Conservation (phyloP, 805 yeast genomes). For the Metschnikowia sp. region DNA sequence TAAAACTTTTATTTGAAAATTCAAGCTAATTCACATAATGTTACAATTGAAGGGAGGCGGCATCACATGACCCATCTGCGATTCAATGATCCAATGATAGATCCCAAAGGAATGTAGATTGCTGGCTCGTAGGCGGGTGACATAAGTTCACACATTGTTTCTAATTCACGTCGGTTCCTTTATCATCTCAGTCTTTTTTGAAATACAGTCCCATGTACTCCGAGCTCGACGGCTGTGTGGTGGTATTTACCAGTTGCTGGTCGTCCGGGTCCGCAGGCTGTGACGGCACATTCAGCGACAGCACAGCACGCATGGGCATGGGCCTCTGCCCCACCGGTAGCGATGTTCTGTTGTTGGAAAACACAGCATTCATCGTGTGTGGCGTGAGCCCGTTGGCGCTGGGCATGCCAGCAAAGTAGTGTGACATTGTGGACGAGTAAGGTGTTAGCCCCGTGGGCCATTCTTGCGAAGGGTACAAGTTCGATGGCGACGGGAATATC, state of each 20-base stretch:
- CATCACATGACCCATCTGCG: too few relatives aligned
- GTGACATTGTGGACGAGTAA: constrained; percentile 30
- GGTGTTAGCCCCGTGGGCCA: constrained; percentile 44
- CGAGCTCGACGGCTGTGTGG: constrained; percentile 4
- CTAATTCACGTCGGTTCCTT: not conserved
- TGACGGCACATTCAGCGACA: constrained; percentile 5
- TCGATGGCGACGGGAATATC: constrained; percentile 78
- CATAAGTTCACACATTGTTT: too few relatives aligned
- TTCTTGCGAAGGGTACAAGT: constrained; percentile 56
- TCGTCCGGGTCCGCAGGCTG: not conserved
- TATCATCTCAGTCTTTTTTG: constrained; percentile 1
- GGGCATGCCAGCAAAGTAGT: constrained; percentile 35
- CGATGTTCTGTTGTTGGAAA: constrained; percentile 9
- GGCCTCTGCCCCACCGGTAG: constrained; percentile 12
- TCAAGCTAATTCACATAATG: too few relatives aligned
- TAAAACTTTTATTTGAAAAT: too few relatives aligned
- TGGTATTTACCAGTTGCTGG: constrained; percentile 1
- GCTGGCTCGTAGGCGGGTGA: too few relatives aligned
- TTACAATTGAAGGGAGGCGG: too few relatives aligned
- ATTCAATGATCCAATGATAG: too few relatives aligned
- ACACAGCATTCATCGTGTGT: constrained; percentile 13
- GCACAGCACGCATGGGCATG: constrained; percentile 3
- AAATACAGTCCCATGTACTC: constrained; percentile 5
- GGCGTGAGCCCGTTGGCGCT: constrained; percentile 19
- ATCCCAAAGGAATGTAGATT: too few relatives aligned